These are phyloP conservation scores for Cyclocybe aegerita DNA, from an alignment of 768 basidiomycete genomes.

Conservation along the genomic window DNA sequence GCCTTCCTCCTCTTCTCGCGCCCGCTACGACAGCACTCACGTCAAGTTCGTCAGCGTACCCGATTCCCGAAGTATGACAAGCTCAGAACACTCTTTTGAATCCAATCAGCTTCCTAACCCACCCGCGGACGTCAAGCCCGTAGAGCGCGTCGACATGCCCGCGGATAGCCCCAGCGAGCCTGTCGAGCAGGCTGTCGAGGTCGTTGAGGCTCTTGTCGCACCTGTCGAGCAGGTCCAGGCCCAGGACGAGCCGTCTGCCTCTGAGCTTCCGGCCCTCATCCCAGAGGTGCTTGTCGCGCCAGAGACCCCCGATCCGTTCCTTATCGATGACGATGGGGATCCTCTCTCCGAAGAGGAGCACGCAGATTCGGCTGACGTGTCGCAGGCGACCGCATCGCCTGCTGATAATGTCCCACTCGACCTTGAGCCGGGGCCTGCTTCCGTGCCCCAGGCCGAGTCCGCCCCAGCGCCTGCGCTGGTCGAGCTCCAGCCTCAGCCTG, in stretches of 20 bases:
- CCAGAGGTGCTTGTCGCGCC: conserved; percentile 36
- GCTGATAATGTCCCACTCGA: conserved; percentile 45
- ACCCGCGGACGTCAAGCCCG: conserved; percentile 2
- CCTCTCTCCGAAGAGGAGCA: conserved; percentile 33
- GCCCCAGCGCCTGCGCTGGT: too few species aligned
- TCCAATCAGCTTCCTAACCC: background rate
- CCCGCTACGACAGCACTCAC: conserved; percentile 7
- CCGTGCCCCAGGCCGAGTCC: conserved; percentile 12
- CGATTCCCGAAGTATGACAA: conserved; percentile 9
- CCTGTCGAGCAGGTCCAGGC: background rate
- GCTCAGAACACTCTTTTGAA: background rate
- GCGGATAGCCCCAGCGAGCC: background rate
- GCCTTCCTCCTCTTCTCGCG: conserved; percentile 6
- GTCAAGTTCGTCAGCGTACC: conserved; percentile 12
- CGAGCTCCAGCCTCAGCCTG: background rate
- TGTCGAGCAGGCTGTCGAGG: too few species aligned
- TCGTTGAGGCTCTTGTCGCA: background rate
- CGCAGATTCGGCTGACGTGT: conserved; percentile 26
- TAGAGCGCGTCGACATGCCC: too few species aligned
- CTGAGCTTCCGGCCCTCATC: conserved; percentile 24
- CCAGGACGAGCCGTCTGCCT: conserved; percentile 8
- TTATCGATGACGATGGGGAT: conserved; percentile 56
- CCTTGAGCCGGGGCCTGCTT: conserved; percentile 24
- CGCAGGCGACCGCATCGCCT: conserved; percentile 33
- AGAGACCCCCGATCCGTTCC: conserved; percentile 59